Evolutionary conservation across 2,329 filamentous ascomycete species (phyloP).

Genomic region (Venturia nashicola): DNA sequence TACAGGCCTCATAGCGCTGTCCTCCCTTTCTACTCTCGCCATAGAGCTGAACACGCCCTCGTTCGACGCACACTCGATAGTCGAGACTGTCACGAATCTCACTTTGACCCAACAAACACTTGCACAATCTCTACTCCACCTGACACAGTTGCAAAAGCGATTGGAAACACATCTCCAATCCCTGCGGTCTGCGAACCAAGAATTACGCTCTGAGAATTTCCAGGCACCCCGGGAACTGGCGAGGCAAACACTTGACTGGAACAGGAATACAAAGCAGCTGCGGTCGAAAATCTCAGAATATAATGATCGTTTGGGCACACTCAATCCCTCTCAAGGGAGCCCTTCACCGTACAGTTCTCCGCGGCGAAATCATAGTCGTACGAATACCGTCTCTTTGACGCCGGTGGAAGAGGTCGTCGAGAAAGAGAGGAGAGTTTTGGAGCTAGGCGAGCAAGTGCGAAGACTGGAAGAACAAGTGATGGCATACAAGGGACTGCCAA

Average conservation of each 20-base stretch:
- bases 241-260: slow-evolving; percentile 11
- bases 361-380: neutral
- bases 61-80: slow-evolving; percentile 1
- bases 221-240: slow-evolving; percentile 8
- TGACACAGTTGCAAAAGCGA: slow-evolving; percentile 4
- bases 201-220: slow-evolving; percentile 9
- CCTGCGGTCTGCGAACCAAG: slow-evolving; percentile 4
- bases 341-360: slow-evolving; percentile 20
- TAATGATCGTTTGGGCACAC: slow-evolving; percentile 19
- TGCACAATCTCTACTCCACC: neutral
- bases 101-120: slow-evolving; percentile 6
- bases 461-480: slow-evolving; percentile 50
- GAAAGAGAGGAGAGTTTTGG: slow-evolving; percentile 47
- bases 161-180: slow-evolving; percentile 8
- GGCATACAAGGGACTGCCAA: slow-evolving; percentile 60
- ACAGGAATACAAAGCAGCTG: slow-evolving; percentile 11
- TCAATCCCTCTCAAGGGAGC: slow-evolving; percentile 18
- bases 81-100: slow-evolving; percentile 4
- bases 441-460: slow-evolving; percentile 45
- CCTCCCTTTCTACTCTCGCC: neutral
- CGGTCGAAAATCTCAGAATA: slow-evolving; percentile 11
- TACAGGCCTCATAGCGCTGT: neutral
- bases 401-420: slow-evolving; percentile 46
- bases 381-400: neutral
- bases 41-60: slow-evolving; percentile 5